Evolutionary conservation across 495 filamentous ascomycete species (phyloP), one percentile per base, ranked within the genome.

Genomic region (Penicillium macrosclerotiorum): DNA sequence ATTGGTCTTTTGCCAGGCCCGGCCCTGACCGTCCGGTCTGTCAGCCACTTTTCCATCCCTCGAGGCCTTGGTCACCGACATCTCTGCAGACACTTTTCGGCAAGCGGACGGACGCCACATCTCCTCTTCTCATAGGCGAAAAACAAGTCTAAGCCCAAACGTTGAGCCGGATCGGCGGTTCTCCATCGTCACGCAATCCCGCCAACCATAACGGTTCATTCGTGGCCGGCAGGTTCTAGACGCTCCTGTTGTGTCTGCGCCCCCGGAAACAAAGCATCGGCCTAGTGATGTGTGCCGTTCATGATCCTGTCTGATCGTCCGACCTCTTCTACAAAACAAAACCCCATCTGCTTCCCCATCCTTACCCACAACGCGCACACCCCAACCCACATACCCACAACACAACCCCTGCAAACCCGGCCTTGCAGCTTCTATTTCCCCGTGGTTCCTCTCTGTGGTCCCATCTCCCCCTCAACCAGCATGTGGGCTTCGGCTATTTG

Each of bases 401-500:
- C n/a, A n/a, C 35, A 44, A 22, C 42, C 48, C 50, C 54, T 54
- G 51, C 55, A 45, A 33, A 34, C 25, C 13, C 30, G 20, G 23
- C 24, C 34, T 42, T 41, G 54, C 56, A 51, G 49, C 47, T 27
- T 45, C 38, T 37, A 35, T 47, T 41, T 45, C 37, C 44, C 31
- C 22, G 42, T 35, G 41, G 45, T 40, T 42, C 46, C 41, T 42
- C 29, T 39, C n/a, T n/a, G n/a, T 44, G 25, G 42, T 16, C 37
- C 37, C 36, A 33, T 20, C 34, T 56, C 42, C 34, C 33, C 30
- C 26, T 32, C 38, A 46, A 47, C 37, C 63, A 71, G 69, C 67
- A 73, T 73, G 69, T 73, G 69, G 62, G 57, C 49, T 52, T 60
- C 61, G 57, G 55, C 53, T 56, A 73, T 71, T 73, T 60, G 65